A percentile compares a stretch with the other conserved stretches of the same genome.
These are phyloP conservation scores for Trichoderma sp. DNA, from an alignment of 2,329 filamentous ascomycete genomes.

Conservation along the genomic window DNA sequence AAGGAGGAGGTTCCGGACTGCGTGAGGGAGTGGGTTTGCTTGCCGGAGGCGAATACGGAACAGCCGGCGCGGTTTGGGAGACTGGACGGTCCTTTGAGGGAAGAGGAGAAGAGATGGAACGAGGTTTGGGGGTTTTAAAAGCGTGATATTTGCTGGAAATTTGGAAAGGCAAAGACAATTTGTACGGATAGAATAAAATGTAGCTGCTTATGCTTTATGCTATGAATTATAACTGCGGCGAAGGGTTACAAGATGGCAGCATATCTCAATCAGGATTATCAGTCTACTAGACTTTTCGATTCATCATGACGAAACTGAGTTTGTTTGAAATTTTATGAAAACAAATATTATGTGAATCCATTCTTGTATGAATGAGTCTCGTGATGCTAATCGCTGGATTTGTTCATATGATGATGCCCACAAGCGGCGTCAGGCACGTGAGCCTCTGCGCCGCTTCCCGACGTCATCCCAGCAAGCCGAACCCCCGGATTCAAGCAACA, in stretches of 20 bases:
- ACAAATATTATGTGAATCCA: not conserved
- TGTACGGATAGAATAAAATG: not conserved
- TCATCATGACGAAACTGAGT: not conserved
- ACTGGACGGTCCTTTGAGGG: constrained; percentile 63
- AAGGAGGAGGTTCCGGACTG: constrained; percentile 86
- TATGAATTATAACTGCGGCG: not conserved
- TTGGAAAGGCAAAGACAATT: not conserved
- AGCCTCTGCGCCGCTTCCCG: not conserved
- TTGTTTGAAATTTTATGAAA: not conserved
- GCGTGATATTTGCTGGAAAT: not conserved
- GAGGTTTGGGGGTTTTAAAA: constrained; percentile 62
- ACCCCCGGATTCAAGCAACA: not conserved
- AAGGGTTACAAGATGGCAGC: not conserved
- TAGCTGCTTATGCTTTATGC: not conserved
- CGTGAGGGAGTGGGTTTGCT: constrained; percentile 81
- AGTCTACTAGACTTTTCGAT: not conserved
- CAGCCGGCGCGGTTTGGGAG: constrained; percentile 65
- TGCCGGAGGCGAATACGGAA: constrained; percentile 74
- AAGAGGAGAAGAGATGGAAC: constrained; percentile 62
- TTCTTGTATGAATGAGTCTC: not conserved
- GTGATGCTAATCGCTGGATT: not conserved
- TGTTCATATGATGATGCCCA: not conserved
- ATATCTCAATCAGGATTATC: not conserved
- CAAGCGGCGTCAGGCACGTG: constrained; percentile 5
- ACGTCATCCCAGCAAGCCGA: constrained; percentile 14